phyloP scores from a whole-genome alignment of 192 early-diverging fungal species.

The Phycomyces nitens region DNA sequence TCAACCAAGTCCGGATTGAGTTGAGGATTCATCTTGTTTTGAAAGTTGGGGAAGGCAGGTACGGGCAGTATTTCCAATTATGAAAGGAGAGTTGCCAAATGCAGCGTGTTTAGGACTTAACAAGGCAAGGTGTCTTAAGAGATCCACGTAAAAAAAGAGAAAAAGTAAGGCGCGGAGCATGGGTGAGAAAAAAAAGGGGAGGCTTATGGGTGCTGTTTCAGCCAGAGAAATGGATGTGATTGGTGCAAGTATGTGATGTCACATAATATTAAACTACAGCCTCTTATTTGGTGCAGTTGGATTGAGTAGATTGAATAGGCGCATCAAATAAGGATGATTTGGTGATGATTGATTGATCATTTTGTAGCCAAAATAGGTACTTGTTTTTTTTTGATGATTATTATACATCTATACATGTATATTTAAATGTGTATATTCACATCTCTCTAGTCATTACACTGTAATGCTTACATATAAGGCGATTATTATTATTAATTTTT shows the following conservation, averaged over 20 bases:
- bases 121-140: constrained; percentile 16
- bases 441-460: too few species aligned
- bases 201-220: constrained; percentile 11
- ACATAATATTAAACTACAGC: neutral
- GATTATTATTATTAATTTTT: too few species aligned
- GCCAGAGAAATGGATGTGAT: neutral
- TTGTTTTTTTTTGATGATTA: too few species aligned
- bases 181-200: neutral
- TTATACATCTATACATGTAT: too few species aligned
- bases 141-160: constrained; percentile 10
- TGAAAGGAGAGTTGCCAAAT: constrained; percentile 21
- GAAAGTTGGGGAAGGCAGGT: neutral
- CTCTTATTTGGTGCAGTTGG: neutral
- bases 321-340: too few species aligned
- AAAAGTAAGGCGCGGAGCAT: neutral
- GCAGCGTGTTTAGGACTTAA: constrained; percentile 15
- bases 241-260: constrained; percentile 6
- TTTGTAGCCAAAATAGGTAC: too few species aligned
- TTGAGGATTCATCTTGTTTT: constrained; percentile 14
- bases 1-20: constrained; percentile 13
- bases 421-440: too few species aligned
- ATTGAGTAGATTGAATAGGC: neutral
- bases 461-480: too few species aligned
- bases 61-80: constrained; percentile 17
- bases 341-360: too few species aligned